Evolutionary conservation across 2,329 filamentous ascomycete genomes (phyloP), one percentile per base, ranked within the genome.

Genomic region (Fusarium acutatum): DNA sequence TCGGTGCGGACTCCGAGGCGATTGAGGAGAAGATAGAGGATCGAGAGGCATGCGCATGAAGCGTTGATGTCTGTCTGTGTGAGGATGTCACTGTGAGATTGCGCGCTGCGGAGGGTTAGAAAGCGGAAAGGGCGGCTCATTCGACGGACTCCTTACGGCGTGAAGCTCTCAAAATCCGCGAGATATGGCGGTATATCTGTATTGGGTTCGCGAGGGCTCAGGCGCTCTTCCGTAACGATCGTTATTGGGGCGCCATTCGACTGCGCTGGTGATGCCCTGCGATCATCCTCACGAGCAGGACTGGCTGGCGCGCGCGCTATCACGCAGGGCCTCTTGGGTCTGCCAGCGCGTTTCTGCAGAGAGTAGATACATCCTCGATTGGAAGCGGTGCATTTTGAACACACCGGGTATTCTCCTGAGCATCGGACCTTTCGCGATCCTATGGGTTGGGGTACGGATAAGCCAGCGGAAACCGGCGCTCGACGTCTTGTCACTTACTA

Each of bases 361-460:
- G 59, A 65, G 43, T 54, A 65, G 9, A 32, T 24, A 28, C 32
- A 44, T 24, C 37, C n/a, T 24, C 60, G 46, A 30, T 46, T 34
- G 2, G 62, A 54, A 38, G 38, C 7, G 28, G 50, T 22, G n/a
- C 14, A 65, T 34, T 54, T 38, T 5, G 59, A 34, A 35, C 38
- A 44, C 15, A 54, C 35, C 22, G 58, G 59, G 38, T 28, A 34
- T 54, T 65, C 38, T 24, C 59, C 44, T 5, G 62, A 54, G 37
- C 59, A 64, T 44, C 59, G 62, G 59, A 63, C 62, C 62, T 65
- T 65, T 64, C 59, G 26, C 20, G 38, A n/a, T 28, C 26, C 17
- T 53, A 7, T 4, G 4, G 28, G 30, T 26, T 53, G 12, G 14
- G 50, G 46, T 12, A 38, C 44, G 46, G 30, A 40, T 58, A 46